Base-by-base conservation (phyloP, 2,329 filamentous ascomycete species). In the Ascosphaera aggregata region DNA sequence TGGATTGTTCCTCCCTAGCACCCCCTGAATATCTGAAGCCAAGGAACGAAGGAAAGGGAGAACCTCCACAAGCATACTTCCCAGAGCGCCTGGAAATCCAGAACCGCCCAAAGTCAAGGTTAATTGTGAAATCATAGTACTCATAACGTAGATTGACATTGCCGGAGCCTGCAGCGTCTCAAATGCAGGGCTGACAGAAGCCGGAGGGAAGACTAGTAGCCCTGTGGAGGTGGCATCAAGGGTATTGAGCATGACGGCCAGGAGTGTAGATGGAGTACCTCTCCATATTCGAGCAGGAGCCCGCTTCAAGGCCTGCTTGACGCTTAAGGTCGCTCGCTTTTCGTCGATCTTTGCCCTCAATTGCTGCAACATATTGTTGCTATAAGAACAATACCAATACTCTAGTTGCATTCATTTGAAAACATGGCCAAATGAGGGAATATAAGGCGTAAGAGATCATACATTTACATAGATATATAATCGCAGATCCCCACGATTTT, bases 221-320 rank as follows among this genome's bases (percentile, higher is more conserved):
- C 34, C 34, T 5, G 34, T 15, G 9, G 34, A 35, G n/a, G 34
- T 35, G 5, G 34, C 34, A 18, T 35, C 34, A 15, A 35, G 34
- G n/a, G 34, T 35, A 18, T 35, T 35, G 7, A 35, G 34, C 34
- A 35, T 35, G n/a, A 35, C 34, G 5, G 34, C 34, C 34, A 35
- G n/a, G 7, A 35, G n/a, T 7, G 16, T 15, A 5, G 34, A 16
- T 7, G 34, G 34, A 7, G 16, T 7, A 18, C 34, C 34, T 16
- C 34, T 16, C 7, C 34, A 35, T 5, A 35, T 16, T 5, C 34
- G 34, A 5, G 34, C 34, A 5, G 34, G 34, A 9, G 34, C 34
- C 5, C n/a, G n/a, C 9, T 18, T 16, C 34, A 35, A 15, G 9
- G n/a, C 7, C 34, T 27, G 22, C 22, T 27, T 27, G 11, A 11